A percentile compares a stretch with the other conserved stretches of the same genome.
Conservation (phyloP, 352 stramenopile genomes). For the Peronospora farinosa region DNA sequence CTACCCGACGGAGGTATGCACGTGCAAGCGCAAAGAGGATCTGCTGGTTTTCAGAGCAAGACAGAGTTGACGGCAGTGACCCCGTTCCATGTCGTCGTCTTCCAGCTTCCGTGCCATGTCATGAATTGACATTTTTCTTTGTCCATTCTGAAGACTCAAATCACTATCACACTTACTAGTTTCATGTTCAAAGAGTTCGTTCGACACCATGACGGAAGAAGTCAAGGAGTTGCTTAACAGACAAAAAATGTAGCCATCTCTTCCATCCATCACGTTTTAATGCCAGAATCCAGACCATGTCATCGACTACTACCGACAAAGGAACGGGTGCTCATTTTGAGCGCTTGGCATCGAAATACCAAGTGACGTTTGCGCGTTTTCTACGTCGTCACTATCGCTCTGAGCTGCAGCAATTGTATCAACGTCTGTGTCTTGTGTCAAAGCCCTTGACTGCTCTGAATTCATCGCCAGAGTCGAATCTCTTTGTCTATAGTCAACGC, state of each 20-base stretch:
- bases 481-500: constrained; percentile 44
- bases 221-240: constrained; percentile 36
- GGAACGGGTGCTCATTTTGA: constrained; percentile 26
- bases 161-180: not conserved
- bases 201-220: constrained; percentile 63
- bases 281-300: too few relatives aligned
- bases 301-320: constrained; percentile 13
- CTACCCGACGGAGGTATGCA: constrained; percentile 58
- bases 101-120: constrained; percentile 9
- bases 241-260: constrained; percentile 13
- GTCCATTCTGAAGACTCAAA: constrained; percentile 2
- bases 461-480: constrained; percentile 1
- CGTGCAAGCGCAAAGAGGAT: constrained; percentile 70
- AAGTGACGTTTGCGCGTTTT: constrained; percentile 32
- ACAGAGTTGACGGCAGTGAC: constrained; percentile 40
- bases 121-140: not conserved
- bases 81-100: constrained; percentile 10
- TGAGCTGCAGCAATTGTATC: constrained; percentile 15
- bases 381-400: constrained; percentile 23
- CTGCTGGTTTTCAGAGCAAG: constrained; percentile 36
- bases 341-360: constrained; percentile 26
- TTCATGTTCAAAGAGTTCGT: constrained; percentile 50
- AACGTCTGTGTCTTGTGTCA: constrained; percentile 7
- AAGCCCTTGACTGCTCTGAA: not conserved
- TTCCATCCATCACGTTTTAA: too few relatives aligned